A percentile compares a stretch with the other conserved stretches of the same genome.
Evolutionary conservation across 805 yeast species (phyloP).

Genomic region (Wickerhamomyces mucosus): DNA sequence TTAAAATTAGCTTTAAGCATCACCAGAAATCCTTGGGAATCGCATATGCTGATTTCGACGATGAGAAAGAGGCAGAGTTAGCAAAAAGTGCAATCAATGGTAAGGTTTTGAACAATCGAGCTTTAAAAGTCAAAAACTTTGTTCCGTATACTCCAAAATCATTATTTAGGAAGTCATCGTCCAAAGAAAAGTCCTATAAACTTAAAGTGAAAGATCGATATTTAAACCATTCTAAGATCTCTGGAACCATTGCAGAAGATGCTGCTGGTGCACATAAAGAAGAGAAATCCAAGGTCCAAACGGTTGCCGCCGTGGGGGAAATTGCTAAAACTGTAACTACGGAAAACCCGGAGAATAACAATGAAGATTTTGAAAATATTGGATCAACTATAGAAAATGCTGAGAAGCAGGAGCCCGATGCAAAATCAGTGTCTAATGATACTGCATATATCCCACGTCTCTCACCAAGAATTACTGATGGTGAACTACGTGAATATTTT

Average conservation of each 20-base stretch:
- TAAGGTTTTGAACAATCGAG: slow-evolving; percentile 36
- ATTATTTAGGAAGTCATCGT: slow-evolving; percentile 6
- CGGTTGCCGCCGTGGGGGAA: neutral
- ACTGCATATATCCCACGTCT: slow-evolving; percentile 37
- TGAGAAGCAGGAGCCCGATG: neutral
- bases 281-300: too few relatives aligned
- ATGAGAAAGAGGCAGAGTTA: slow-evolving; percentile 48
- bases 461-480: slow-evolving; percentile 31
- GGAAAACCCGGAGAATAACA: neutral
- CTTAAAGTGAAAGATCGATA: too few relatives aligned
- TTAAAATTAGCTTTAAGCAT: slow-evolving; percentile 32
- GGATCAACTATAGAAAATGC: neutral
- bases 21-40: slow-evolving; percentile 47
- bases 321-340: neutral
- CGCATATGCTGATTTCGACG: slow-evolving; percentile 77
- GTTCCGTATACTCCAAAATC: slow-evolving; percentile 30
- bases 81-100: slow-evolving; percentile 64
- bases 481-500: slow-evolving; percentile 35
- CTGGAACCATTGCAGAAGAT: too few relatives aligned
- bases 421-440: slow-evolving; percentile 34
- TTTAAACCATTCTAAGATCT: too few relatives aligned
- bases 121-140: slow-evolving; percentile 30
- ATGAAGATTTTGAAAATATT: neutral
- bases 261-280: too few relatives aligned
- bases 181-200: too few relatives aligned